Evolutionary conservation across 805 yeast species (phyloP), one percentile per base, ranked within the genome.

Genomic region (Tetrapisispora pingtungensis): DNA sequence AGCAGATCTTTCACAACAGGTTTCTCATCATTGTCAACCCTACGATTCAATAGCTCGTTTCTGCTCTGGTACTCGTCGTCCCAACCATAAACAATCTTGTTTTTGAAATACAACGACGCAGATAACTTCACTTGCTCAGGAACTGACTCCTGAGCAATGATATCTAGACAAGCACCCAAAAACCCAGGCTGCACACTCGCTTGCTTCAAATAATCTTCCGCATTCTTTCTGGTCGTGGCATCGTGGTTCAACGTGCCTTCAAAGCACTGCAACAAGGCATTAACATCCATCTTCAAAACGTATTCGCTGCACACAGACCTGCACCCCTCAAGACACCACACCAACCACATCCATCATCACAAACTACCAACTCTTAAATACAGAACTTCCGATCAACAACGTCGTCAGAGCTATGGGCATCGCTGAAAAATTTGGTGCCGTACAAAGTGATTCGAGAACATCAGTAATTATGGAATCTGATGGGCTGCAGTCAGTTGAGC

Each of bases 81-180:
- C 97, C 97, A 89, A 42, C 75, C 71, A 32, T 75, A 71, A 14
- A 71, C 67, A 19, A 87, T 71, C 45, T 79, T 72, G 62, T 90
- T 89, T 61, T 90, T 90, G 62, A 87, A 77, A 62, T 78, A 86
- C 4, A 90, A 80, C 0, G 93, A 88, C 2, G 94, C 82, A 12
- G 94, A 84, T 40, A 77, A 67, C 52, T 80, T 74, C 41, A 83
- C 71, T 20, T 70, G 74, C 2, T 65, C 62, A 6, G 77, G 68
- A 14, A 73, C 78, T 15, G 72, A 75, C 7, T 65, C 64, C 18
- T 77, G 74, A 15, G 73, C 59, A 17, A 87, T 71, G 42, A 88
- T 81, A 57, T 85, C 90, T 39, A 90, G 67, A 61, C 95, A 84
- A 1, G 90, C 89, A 5, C 83, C 83, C 33, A 86, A 66, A 57